Evolutionary conservation across 306 rosid genomes (phyloP).

Genomic region (Canavalia ensiformis): DNA sequence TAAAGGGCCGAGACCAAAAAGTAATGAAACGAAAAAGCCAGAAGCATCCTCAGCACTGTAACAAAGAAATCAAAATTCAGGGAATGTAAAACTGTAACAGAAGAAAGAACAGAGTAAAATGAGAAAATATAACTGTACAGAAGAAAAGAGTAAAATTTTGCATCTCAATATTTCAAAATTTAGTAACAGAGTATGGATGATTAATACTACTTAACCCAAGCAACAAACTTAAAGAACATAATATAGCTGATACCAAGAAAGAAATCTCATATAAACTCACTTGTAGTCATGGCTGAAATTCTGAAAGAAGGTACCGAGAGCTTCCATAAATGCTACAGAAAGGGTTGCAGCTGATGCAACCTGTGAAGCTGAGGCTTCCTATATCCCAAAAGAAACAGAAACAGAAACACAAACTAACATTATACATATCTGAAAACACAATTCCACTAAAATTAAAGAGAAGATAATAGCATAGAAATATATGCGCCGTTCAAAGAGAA

Average conservation of each 20-base stretch:
- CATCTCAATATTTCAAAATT: constrained; percentile 21
- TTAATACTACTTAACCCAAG: constrained; percentile 5
- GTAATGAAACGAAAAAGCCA: constrained; percentile 94
- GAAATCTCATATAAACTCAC: constrained; percentile 59
- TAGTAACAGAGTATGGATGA: constrained; percentile 34
- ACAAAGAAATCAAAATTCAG: constrained; percentile 42
- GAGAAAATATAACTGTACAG: too few relatives aligned
- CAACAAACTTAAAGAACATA: constrained; percentile 24
- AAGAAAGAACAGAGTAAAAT: background rate
- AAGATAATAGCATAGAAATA: constrained; percentile 11
- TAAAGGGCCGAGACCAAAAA: constrained; percentile 95
- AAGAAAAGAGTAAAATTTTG: background rate
- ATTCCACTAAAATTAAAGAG: constrained; percentile 15
- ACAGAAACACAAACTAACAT: constrained; percentile 27
- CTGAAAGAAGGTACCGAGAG: constrained; percentile 89
- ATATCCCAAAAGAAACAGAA: constrained; percentile 48
- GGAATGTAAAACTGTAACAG: background rate
- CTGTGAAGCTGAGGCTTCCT: constrained; percentile 95
- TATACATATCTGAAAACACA: constrained; percentile 23
- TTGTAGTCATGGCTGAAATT: constrained; percentile 87
- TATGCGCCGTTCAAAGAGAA: background rate
- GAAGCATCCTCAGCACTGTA: constrained; percentile 97
- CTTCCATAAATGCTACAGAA: constrained; percentile 99
- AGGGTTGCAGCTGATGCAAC: constrained; percentile 96
- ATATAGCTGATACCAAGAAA: constrained; percentile 1